Evolutionary conservation across 805 yeast species (phyloP), one percentile per base, ranked within the genome.

Genomic region (Ogataea paraovalis): DNA sequence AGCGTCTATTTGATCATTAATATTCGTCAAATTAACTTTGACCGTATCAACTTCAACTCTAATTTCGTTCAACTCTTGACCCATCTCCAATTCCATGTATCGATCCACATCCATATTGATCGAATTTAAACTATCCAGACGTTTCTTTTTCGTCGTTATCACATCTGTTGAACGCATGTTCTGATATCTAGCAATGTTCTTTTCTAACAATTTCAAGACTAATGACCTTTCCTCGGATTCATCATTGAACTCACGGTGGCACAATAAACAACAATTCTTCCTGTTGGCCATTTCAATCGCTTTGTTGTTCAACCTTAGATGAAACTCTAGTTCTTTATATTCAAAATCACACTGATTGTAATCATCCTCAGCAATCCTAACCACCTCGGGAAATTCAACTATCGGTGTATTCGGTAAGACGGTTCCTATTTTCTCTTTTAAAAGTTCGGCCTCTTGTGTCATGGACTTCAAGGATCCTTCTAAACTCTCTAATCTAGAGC

Each of bases 321-420:
- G 83, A 2, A 89, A 86, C 39, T 80, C 81, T 27, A 76, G 77
- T 53, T 87, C 80, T 59, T 87, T 87, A 28, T 79, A 61, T 46
- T 85, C 82, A 52, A 84, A 86, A 14, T 80, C 67, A 0, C 88
- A 80, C 18, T 74, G 74, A 38, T 78, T 74, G 53, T 79, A 78
- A 39, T 83, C 84, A 16, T 74, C 75, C 57, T 87, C 92, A 4
- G 83, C 70, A 14, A 79, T 85, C 12, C 16, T 34, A 12, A 34
- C 38, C 16, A 34, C 16, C 16, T 34, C 21, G 4, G 38, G 38
- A 20, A 16, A 34, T 7, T 34, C 10, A 18, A 6, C 16, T 34
- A 34, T 34, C 5, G 38, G 19, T 34, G 5, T 18, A 12, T 18
- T 18, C 9, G 21, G 5, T 16, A 34, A 16, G 10, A 64, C 50